Conservation (phyloP, 495 filamentous ascomycete genomes). For the Xylaria bambusicola region DNA sequence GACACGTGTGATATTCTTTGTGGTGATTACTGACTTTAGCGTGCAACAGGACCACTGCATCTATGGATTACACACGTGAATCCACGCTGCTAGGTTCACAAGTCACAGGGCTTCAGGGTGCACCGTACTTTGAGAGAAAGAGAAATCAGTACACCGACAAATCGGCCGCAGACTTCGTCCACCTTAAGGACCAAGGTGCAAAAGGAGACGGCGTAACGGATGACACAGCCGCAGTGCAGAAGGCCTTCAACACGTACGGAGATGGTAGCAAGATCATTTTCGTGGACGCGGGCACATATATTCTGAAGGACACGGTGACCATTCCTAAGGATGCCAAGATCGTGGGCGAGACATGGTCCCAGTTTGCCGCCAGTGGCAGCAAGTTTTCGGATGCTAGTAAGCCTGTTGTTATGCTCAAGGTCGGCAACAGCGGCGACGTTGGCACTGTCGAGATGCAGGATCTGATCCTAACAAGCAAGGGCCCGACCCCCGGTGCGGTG, state of each 20-base stretch:
- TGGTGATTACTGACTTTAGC: no score
- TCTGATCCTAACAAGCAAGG: constrained; percentile 46
- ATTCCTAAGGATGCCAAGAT: constrained; percentile 53
- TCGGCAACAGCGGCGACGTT: constrained; percentile 52
- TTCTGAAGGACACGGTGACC: constrained; percentile 43
- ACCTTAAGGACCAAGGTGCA: constrained; percentile 27
- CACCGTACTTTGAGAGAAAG: constrained; percentile 59
- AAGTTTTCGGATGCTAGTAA: constrained; percentile 51
- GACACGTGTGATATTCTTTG: no score
- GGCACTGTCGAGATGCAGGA: constrained; percentile 61
- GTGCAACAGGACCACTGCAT: neutral
- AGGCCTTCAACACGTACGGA: constrained; percentile 14
- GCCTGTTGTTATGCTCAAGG: constrained; percentile 53
- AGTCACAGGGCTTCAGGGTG: constrained; percentile 6
- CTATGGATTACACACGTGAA: constrained; percentile 10
- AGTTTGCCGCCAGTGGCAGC: constrained; percentile 44
- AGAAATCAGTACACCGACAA: constrained; percentile 66
- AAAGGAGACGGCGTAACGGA: constrained; percentile 35
- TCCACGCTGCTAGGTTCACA: neutral
- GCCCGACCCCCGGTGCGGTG: constrained; percentile 44
- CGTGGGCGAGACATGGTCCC: constrained; percentile 51
- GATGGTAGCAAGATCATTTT: constrained; percentile 59
- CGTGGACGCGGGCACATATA: constrained; percentile 59
- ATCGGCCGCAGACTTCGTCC: constrained; percentile 40
- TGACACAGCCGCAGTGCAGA: constrained; percentile 33